Conservation (phyloP, 495 filamentous ascomycete genomes). For the Hypoxylon lienhwacheense region DNA sequence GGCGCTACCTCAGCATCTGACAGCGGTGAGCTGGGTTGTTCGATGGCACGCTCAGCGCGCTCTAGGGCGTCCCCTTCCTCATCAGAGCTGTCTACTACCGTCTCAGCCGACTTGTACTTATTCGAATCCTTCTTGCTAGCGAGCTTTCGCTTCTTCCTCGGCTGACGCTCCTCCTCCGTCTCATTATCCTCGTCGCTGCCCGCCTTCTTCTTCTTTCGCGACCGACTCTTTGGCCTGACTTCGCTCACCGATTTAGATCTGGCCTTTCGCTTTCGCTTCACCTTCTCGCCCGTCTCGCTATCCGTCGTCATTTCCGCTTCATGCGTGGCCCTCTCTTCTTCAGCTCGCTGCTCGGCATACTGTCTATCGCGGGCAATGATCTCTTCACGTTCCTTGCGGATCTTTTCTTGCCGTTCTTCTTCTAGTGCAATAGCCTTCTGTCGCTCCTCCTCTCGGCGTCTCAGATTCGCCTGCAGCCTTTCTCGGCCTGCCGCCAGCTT, state of each 20-base stretch:
- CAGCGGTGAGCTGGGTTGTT: constrained; percentile 31
- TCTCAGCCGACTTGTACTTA: constrained; percentile 81
- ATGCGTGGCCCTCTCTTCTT: constrained; percentile 68
- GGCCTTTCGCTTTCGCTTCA: constrained; percentile 68
- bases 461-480: constrained; percentile 73
- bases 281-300: constrained; percentile 72
- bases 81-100: constrained; percentile 70
- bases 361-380: constrained; percentile 76
- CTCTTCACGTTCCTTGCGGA: constrained; percentile 77
- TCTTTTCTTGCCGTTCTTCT: constrained; percentile 69
- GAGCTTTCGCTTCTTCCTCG: constrained; percentile 64
- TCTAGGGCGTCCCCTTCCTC: constrained; percentile 50
- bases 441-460: constrained; percentile 70
- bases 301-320: constrained; percentile 76
- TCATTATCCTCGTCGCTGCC: constrained; percentile 58
- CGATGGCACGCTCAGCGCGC: constrained; percentile 44
- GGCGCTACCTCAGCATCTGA: constrained; percentile 37
- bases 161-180: constrained; percentile 49
- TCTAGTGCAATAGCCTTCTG: constrained; percentile 65
- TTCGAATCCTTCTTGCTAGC: constrained; percentile 55
- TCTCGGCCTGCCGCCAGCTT: constrained; percentile 76
- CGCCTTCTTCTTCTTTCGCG: constrained; percentile 68
- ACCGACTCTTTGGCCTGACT: constrained; percentile 44
- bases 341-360: constrained; percentile 66
- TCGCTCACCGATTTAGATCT: constrained; percentile 50